Evolutionary conservation across 345 rosid species (phyloP).

Genomic region (Gossypium bickii): DNA sequence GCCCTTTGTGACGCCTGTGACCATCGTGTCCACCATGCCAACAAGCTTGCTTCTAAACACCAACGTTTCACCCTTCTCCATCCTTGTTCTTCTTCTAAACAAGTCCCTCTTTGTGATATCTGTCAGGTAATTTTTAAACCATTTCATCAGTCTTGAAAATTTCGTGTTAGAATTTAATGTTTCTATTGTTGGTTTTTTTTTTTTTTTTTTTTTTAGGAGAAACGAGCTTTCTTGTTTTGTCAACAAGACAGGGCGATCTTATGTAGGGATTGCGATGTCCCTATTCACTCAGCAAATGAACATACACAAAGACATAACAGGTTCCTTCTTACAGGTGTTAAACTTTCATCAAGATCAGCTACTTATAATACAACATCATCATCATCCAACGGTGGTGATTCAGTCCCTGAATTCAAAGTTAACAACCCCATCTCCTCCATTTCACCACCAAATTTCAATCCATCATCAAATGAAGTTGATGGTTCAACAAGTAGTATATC

Average conservation of each 20-base stretch:
- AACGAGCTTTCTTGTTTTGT: conserved; percentile 79
- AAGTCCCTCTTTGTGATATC: conserved; percentile 69
- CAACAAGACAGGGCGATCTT: conserved; percentile 90
- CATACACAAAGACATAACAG: conserved; percentile 71
- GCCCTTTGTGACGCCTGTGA: conserved; percentile 13
- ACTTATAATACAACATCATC: conserved; percentile 19
- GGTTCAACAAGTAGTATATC: conserved; percentile 67
- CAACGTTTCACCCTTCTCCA: conserved; percentile 76
- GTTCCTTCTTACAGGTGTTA: conserved; percentile 81
- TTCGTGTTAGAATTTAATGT: neutral
- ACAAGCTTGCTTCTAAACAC: conserved; percentile 89
- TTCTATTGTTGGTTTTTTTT: conserved; percentile 1
- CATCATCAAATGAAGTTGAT: conserved; percentile 16
- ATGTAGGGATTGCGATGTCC: conserved; percentile 76
- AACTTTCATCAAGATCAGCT: conserved; percentile 55
- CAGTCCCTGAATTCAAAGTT: conserved; percentile 36
- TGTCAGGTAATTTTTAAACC: conserved; percentile 53
- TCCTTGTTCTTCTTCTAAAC: conserved; percentile 50
- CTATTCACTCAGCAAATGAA: conserved; percentile 72
- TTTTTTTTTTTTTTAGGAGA: conserved; percentile 41
- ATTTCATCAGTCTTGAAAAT: neutral
- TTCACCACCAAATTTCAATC: conserved; percentile 21
- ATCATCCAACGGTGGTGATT: conserved; percentile 29
- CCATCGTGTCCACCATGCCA: conserved; percentile 87
- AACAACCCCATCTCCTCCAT: conserved; percentile 36